phyloP scores from a whole-genome alignment of 345 rosid genomes.

The Salix purpurea region DNA sequence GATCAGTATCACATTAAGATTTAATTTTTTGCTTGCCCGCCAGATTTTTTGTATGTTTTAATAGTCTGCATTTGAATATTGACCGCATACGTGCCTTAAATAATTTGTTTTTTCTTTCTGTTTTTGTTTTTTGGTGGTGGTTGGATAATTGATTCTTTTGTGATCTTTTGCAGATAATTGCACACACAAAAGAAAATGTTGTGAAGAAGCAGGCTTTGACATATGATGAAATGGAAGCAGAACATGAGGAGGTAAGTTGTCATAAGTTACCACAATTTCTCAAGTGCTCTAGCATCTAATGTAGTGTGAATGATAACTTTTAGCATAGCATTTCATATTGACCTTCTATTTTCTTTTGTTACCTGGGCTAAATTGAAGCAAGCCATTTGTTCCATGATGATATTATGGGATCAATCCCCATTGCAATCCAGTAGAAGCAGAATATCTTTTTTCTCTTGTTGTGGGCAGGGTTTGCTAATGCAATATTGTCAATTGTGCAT shows the following conservation, averaged over 20 bases:
- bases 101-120: background rate
- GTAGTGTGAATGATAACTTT: background rate
- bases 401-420: background rate
- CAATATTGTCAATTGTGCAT: background rate
- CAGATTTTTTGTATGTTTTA: background rate
- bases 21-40: background rate
- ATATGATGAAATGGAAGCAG: conserved; percentile 95
- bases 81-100: background rate
- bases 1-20: background rate
- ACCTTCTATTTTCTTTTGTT: background rate
- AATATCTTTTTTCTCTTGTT: background rate
- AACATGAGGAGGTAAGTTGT: conserved; percentile 71
- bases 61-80: background rate
- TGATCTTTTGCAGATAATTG: conserved; percentile 50
- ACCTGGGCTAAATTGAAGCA: background rate
- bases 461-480: background rate
- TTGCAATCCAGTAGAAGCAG: background rate
- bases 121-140: background rate
- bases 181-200: conserved; percentile 70
- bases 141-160: background rate
- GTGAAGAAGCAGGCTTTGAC: conserved; percentile 93
- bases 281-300: background rate
- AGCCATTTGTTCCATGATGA: background rate
- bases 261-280: background rate
- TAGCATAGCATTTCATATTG: background rate